Evolutionary conservation across 1,284 basidiomycete species (phyloP).

Genomic region (Sphaerobolus stellatus): DNA sequence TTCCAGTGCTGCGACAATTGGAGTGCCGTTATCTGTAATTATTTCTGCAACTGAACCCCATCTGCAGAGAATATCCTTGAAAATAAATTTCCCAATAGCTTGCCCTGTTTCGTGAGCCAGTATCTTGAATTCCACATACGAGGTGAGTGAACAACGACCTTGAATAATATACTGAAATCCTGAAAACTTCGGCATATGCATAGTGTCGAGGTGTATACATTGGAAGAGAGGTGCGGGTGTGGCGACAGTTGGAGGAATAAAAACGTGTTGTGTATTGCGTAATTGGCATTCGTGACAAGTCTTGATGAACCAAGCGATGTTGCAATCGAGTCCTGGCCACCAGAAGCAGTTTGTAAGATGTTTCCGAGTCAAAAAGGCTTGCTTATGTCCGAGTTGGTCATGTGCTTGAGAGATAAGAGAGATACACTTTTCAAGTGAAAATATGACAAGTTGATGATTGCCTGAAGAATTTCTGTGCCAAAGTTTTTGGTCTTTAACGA

Average conservation of each 20-base stretch:
- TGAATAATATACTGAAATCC: background rate
- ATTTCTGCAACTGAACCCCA: conserved; percentile 27
- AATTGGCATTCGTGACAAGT: conserved; percentile 8
- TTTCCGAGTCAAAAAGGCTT: background rate
- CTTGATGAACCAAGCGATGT: background rate
- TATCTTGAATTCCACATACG: too few relatives aligned
- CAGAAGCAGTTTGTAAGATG: conserved; percentile 3
- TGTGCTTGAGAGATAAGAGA: background rate
- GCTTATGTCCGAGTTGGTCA: conserved; percentile 7
- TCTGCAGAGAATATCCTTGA: conserved; percentile 28
- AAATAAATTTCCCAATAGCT: conserved; percentile 30
- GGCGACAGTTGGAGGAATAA: background rate
- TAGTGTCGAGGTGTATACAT: conserved; percentile 8
- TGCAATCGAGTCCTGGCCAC: conserved; percentile 4
- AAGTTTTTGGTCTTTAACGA: background rate
- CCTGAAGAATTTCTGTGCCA: background rate
- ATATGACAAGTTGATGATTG: background rate
- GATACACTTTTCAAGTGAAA: background rate
- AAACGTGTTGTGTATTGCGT: background rate
- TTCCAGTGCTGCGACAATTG: conserved; percentile 29
- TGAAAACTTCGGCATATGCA: background rate
- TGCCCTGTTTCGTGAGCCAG: too few relatives aligned
- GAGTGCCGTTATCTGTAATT: conserved; percentile 29
- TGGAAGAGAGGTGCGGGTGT: background rate
- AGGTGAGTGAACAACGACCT: background rate